Evolutionary conservation across 1,284 basidiomycete genomes (phyloP), one percentile per base, ranked within the genome.

Genomic region (Sanguinoderma infundibulare): DNA sequence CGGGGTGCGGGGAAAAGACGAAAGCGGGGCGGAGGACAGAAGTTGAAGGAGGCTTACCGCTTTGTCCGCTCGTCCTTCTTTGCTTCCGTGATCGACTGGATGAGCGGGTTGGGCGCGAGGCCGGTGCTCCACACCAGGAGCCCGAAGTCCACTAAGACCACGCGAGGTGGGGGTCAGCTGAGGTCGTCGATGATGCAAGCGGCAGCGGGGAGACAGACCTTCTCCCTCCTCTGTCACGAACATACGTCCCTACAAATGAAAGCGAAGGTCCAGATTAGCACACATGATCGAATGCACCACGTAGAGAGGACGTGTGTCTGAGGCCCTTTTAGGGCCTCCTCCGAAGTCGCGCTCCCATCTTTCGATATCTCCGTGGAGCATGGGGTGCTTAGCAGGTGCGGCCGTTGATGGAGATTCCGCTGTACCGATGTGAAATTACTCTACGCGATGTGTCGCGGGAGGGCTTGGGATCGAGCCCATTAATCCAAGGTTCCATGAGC

Each of bases 81-180:
- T 0, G 89, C 78, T 54, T 83, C 86, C 4, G 75, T 73, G 52
- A 94, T 84, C 0, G 81, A 79, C 58, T 83, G 75, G 51, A 95
- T 82, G 44, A 96, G 78, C 8, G 93, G 92, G 70, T 95, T 95
- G 3, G 91, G 86, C 9, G 91, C 83, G 8, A 96, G 80, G 2
- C 92, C 93, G 5, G 94, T 95, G 67, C 87, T 90, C 95, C 94
- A 95, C 20, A 96, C 92, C 5, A 94, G 82, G 39, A 95, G 78
- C 15, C 94, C 94, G 71, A 90, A 93, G 14, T 86, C 87, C 28
- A 92, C 90, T 91, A 54, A 24, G 35, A 22, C 17, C 32, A 50
- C 47, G 32, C 63, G 42, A 47, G 53, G 20, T 24, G 5, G 28
- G 28, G 24, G 38, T 63, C 61, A 68, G 55, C 26, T 30, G 35